Percentiles rank a stretch among this genome's conserved stretches.
phyloP scores from a whole-genome alignment of 2,329 filamentous ascomycete species.

The Hypoxylon sp. region DNA sequence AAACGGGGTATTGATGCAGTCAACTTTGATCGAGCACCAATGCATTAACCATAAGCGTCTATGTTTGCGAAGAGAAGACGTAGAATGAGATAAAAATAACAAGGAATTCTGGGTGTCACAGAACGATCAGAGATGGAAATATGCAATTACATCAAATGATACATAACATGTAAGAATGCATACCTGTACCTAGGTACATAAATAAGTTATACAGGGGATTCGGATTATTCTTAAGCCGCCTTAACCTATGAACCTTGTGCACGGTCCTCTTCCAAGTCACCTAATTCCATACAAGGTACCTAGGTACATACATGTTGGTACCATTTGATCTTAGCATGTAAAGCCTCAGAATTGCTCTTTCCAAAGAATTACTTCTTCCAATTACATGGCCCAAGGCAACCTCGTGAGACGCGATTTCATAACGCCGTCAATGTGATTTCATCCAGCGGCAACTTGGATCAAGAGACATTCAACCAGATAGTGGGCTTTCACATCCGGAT shows the following conservation, averaged over 20 bases:
- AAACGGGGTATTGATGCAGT: slow-evolving; percentile 17
- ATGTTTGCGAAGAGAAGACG: slow-evolving; percentile 4
- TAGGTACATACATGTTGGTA: too few relatives aligned
- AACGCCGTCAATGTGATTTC: slow-evolving; percentile 4
- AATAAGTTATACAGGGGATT: slow-evolving; percentile 10
- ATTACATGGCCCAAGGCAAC: slow-evolving; percentile 8
- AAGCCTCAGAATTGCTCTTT: too few relatives aligned
- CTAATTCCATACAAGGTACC: too few relatives aligned
- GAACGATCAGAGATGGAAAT: slow-evolving; percentile 1
- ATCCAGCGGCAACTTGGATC: slow-evolving; percentile 9
- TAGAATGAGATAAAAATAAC: slow-evolving; percentile 17
- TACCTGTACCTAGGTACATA: slow-evolving; percentile 2
- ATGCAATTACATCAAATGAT: neutral
- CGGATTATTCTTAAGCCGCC: slow-evolving; percentile 41
- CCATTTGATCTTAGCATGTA: too few relatives aligned
- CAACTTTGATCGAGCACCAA: slow-evolving; percentile 6
- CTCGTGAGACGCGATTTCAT: slow-evolving; percentile 4
- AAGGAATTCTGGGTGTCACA: neutral
- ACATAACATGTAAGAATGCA: too few relatives aligned
- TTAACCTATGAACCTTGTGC: neutral
- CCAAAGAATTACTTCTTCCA: too few relatives aligned
- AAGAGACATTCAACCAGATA: neutral
- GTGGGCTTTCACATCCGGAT: neutral
- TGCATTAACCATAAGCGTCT: neutral
- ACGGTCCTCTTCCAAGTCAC: neutral